Base-by-base conservation (phyloP, 2,329 filamentous ascomycete genomes). In the Aspergillus tamarii region DNA sequence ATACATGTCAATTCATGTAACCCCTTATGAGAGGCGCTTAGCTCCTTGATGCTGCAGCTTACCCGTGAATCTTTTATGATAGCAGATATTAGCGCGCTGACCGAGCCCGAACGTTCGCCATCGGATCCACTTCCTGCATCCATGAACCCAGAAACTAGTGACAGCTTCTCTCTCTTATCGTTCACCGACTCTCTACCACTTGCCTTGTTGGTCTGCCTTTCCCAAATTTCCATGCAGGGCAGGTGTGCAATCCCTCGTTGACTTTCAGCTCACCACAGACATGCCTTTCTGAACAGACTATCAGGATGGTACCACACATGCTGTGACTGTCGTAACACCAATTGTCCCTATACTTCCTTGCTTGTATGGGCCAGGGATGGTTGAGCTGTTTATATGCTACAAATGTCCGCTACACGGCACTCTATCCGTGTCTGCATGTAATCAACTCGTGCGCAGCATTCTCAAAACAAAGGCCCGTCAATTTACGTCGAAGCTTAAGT, bases 1-100 rank as follows among this genome's bases (percentile, higher is more conserved):
- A 50, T 63, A 67, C 63, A 65, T 62, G 63, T 69, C 67, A 67
- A 63, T 64, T 67, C 59, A 45, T 39, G 46, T 46, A 39, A 41
- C 4, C 23, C 39, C 28, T 28, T 56, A 43, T 23, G n/a, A 32
- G 39, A 12, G 53, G 53, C 41, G 63, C 60, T 62, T 64, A 52
- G 55, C 60, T 63, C 46, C 48, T 30, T 59, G 39, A 41, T 45
- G 14, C 54, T 48, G 54, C 52, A 59, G 21, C 26, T 26, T 45
- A 46, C 41, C 54, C 63, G 55, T 59, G 63, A 64, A 65, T 53
- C 48, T 63, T 59, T 59, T 28, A 53, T 45, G 54, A 60, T 34
- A 21, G 58, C 34, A 39, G n/a, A 23, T n/a, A 12, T 36, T 58
- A 53, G 34, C 54, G 55, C 52, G 57, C 50, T 66, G 63, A 16